These are phyloP conservation scores for Daphne laureola DNA, from an alignment of 441 rosid genomes.

Conservation along the genomic window DNA sequence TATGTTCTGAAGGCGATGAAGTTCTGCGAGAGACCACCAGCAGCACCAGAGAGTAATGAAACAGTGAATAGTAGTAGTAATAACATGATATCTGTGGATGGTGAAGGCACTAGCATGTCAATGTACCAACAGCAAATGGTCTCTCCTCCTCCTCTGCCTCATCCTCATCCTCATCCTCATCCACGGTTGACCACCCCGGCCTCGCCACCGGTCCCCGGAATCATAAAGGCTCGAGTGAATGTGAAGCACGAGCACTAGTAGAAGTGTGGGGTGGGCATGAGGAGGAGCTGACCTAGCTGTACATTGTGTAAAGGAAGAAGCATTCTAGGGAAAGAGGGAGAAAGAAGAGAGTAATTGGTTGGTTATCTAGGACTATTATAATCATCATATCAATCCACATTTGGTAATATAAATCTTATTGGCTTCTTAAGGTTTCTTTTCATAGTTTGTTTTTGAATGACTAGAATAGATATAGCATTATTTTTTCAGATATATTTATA, in stretches of 20 bases:
- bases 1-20: slow-evolving; percentile 95
- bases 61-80: slow-evolving; percentile 26
- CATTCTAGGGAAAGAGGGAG: slow-evolving; percentile 17
- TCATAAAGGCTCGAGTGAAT: slow-evolving; percentile 56
- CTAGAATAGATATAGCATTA: too few relatives aligned
- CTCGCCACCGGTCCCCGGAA: slow-evolving; percentile 64
- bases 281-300: slow-evolving; percentile 42
- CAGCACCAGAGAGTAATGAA: slow-evolving; percentile 34
- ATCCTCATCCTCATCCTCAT: too few relatives aligned
- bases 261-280: slow-evolving; percentile 19
- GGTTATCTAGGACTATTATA: slow-evolving; percentile 8
- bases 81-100: slow-evolving; percentile 19
- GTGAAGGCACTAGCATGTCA: slow-evolving; percentile 54
- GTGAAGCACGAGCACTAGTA: slow-evolving; percentile 70
- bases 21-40: slow-evolving; percentile 64
- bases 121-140: slow-evolving; percentile 35
- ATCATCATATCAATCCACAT: slow-evolving; percentile 10
- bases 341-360: slow-evolving; percentile 5
- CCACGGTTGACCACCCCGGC: slow-evolving; percentile 30
- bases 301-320: slow-evolving; percentile 51
- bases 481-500: too few relatives aligned
- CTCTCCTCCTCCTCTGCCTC: too few relatives aligned
- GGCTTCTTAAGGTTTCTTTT: slow-evolving; percentile 15
- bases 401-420: slow-evolving; percentile 8
- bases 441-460: slow-evolving; percentile 13